Percentiles rank a stretch among this genome's conserved stretches.
These are phyloP conservation scores for Talaromyces verruculosus DNA, from an alignment of 2,329 filamentous ascomycete genomes.

Conservation along the genomic window DNA sequence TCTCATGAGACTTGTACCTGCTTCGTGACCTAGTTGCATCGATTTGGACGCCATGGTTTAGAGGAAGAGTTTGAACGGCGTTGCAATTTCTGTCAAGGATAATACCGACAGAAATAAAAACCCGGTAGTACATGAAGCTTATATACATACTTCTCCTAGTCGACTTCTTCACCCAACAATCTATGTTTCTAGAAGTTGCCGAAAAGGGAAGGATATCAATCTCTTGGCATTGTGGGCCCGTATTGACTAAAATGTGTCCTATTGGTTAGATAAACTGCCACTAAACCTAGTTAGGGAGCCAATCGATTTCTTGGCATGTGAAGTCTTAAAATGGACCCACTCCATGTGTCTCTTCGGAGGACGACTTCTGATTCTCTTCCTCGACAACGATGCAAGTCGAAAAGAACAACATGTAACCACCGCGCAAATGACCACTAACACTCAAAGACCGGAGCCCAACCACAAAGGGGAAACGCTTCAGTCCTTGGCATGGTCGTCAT, in stretches of 20 bases:
- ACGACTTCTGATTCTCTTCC: background rate
- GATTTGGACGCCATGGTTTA: constrained; percentile 1
- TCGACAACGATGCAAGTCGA: background rate
- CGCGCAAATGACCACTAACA: background rate
- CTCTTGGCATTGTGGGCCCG: background rate
- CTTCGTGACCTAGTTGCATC: constrained; percentile 6
- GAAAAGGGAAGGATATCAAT: background rate
- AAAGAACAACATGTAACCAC: background rate
- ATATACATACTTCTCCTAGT: background rate
- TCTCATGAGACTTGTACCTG: background rate
- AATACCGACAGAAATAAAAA: too few relatives aligned
- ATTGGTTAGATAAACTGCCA: background rate
- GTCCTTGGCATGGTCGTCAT: background rate
- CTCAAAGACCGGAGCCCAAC: background rate
- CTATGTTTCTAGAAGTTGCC: background rate
- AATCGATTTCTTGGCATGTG: constrained; percentile 5
- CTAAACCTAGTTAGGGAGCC: background rate
- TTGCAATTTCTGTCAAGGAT: background rate
- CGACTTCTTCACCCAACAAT: background rate
- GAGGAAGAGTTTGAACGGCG: background rate
- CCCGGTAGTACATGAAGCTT: background rate
- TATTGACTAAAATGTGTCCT: too few relatives aligned
- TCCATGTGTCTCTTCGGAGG: background rate
- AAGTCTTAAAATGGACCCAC: background rate
- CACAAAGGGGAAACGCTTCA: background rate